Evolutionary conservation across 2,329 filamentous ascomycete species (phyloP), one percentile per base, ranked within the genome.

Genomic region (Venturiaceae sp.): DNA sequence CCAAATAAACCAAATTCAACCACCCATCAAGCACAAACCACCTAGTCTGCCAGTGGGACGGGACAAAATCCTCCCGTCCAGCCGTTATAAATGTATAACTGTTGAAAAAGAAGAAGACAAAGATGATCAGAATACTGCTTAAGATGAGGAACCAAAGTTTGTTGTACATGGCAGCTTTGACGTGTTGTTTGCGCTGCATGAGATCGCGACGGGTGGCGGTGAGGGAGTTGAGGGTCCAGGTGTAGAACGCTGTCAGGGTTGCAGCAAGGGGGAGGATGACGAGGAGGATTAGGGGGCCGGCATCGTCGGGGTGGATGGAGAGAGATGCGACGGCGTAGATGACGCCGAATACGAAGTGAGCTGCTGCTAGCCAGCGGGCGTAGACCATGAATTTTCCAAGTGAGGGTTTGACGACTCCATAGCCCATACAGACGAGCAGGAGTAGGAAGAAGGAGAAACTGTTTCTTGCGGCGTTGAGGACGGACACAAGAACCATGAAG

Each of bases 61-160:
- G 94, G 4, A 96, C 90, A 71, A 95, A 99, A 71, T 95, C 88
- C 0, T 89, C 89, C 63, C 92, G 87, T 53, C 82, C 83, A 53
- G 85, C 84, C 13, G 91, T 92, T 53, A 92, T 92, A 70, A 99
- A 96, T 0, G 89, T 90, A 73, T 96, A 91, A 65, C 89, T 95
- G 78, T 96, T 97, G 78, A 97, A 86, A 78, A 99, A 97, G 80
- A 99, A 96, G 77, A 99, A 99, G 59, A 81, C 91, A 66, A 99
- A 99, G 65, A 97, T 96, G 65, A 97, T 90, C 53, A 97, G 76
- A 69, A 99, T 95, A 70, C 88, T 95, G 63, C 83, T 79, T 50
- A 99, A 80, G 61, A 99, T 96, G 71, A 90, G 92, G 92, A 92
- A 99, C 92, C 95, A 99, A 14, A 99, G 83, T 72, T 95, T 95